Conservation (phyloP, 1,139 yeast genomes). For the Kluyveromyces sp. region DNA sequence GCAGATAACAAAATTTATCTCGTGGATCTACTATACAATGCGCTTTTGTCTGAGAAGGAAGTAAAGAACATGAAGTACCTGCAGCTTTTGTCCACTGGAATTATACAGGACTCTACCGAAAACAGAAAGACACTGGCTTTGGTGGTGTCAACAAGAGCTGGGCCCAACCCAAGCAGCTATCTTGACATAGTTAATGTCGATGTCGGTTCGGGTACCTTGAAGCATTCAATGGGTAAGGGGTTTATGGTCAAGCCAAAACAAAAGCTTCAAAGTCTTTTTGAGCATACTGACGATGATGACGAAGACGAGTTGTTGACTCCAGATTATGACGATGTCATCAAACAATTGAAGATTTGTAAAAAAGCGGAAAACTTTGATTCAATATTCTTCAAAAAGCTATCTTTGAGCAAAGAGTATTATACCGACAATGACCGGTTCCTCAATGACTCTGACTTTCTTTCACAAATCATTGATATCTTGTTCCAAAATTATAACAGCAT, state of each 20-base stretch:
- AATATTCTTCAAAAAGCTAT: conserved; percentile 28
- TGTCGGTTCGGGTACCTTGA: conserved; percentile 63
- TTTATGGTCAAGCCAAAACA: conserved; percentile 26
- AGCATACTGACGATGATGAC: conserved; percentile 14
- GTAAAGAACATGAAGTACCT: conserved; percentile 29
- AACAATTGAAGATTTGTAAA: conserved; percentile 17
- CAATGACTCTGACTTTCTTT: conserved; percentile 49
- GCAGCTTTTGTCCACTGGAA: conserved; percentile 28
- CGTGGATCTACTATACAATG: conserved; percentile 39
- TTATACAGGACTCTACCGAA: conserved; percentile 13
- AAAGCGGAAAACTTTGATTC: conserved; percentile 25
- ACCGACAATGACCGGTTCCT: conserved; percentile 63
- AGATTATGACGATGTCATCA: conserved; percentile 26
- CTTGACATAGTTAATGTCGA: conserved; percentile 44
- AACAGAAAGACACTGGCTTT: conserved; percentile 26
- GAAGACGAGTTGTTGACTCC: conserved; percentile 17
- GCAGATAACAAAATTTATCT: conserved; percentile 32
- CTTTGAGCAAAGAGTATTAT: conserved; percentile 41
- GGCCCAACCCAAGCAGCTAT: conserved; percentile 24
- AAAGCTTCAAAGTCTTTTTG: conserved; percentile 23
- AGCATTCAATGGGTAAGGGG: conserved; percentile 68
- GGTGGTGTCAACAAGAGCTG: conserved; percentile 28
- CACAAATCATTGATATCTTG: conserved; percentile 41
- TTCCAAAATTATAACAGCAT: conserved; percentile 29
- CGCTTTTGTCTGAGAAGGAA: conserved; percentile 34